Conservation (phyloP, 805 yeast genomes). For the Barnettozyma wickerhamii region DNA sequence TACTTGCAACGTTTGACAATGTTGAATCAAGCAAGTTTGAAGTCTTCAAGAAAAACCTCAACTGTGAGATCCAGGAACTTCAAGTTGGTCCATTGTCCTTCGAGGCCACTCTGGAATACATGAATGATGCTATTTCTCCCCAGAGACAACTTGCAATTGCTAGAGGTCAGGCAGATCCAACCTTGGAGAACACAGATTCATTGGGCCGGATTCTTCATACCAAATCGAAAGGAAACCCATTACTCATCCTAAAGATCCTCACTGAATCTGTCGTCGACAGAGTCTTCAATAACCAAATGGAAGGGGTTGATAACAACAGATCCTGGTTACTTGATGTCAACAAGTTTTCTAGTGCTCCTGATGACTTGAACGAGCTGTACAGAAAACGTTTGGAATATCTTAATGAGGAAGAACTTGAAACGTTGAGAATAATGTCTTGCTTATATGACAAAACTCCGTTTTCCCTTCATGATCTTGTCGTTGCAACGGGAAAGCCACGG, state of each 20-base stretch:
- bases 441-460: slow-evolving; percentile 31
- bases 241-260: slow-evolving; percentile 13
- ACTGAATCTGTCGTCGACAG: slow-evolving; percentile 4
- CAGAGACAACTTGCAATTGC: background rate
- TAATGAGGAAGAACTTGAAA: slow-evolving; percentile 17
- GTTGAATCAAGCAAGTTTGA: slow-evolving; percentile 8
- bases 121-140: slow-evolving; percentile 12
- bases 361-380: slow-evolving; percentile 14
- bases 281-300: background rate
- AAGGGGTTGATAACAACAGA: no score
- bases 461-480: slow-evolving; percentile 34
- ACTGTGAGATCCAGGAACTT: slow-evolving; percentile 18
- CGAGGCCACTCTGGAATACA: slow-evolving; percentile 1
- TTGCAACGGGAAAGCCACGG: slow-evolving; percentile 35
- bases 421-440: slow-evolving; percentile 40
- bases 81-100: slow-evolving; percentile 13
- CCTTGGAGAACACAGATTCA: slow-evolving; percentile 4
- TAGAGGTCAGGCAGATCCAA: background rate
- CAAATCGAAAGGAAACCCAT: slow-evolving; percentile 23
- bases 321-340: no score
- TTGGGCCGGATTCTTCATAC: slow-evolving; percentile 18
- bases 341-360: slow-evolving; percentile 7
- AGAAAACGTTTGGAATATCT: slow-evolving; percentile 21
- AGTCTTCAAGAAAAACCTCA: slow-evolving; percentile 17
- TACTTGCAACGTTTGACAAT: slow-evolving; percentile 24